phyloP scores from a whole-genome alignment of 2,329 filamentous ascomycete genomes.

The Sporothrix pseudoabietina region DNA sequence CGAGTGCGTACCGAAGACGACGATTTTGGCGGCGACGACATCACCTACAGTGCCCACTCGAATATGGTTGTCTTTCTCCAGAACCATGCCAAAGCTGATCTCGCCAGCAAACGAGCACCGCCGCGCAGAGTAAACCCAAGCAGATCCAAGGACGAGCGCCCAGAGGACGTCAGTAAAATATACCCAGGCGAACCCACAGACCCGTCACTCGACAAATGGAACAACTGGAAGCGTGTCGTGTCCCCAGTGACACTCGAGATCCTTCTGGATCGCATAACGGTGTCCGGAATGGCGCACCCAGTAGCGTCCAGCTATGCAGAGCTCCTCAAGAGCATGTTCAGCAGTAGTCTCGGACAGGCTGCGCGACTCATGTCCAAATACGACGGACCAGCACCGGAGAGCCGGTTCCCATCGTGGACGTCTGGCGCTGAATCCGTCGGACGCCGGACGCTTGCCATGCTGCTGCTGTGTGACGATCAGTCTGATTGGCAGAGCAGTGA shows the following conservation, averaged over 20 bases:
- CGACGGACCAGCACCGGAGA: conserved; percentile 15
- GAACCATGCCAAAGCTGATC: background rate
- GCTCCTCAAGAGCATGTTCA: background rate
- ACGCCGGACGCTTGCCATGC: conserved; percentile 10
- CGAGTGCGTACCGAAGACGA: background rate
- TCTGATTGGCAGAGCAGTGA: background rate
- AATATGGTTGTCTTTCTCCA: background rate
- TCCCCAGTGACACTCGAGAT: conserved; percentile 11
- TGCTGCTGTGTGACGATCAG: background rate
- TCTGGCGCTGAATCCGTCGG: background rate
- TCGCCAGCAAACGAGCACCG: background rate
- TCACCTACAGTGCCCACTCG: background rate
- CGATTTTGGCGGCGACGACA: too few relatives aligned
- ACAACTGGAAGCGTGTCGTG: background rate
- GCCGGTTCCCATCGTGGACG: background rate
- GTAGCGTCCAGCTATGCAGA: background rate
- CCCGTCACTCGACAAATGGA: background rate
- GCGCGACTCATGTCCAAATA: conserved; percentile 21
- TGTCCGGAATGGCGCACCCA: background rate
- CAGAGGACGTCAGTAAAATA: background rate
- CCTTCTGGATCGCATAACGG: background rate
- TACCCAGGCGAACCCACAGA: background rate
- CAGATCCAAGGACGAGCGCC: background rate
- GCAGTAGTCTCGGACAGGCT: background rate
- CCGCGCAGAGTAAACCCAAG: background rate